These are phyloP conservation scores for Speleostelium caveatum DNA, from an alignment of 78 protist genomes.

Conservation along the genomic window DNA sequence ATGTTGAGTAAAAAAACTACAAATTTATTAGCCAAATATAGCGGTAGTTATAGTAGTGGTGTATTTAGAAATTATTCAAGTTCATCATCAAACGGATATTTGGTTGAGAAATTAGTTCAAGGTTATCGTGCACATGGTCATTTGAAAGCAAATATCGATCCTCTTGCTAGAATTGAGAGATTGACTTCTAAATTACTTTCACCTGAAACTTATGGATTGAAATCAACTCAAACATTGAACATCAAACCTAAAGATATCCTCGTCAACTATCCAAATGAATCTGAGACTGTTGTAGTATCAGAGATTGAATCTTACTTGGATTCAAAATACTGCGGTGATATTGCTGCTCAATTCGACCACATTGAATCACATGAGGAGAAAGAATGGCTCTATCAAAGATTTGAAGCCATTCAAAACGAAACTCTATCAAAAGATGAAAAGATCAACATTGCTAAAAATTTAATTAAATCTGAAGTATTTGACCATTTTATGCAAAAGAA, in stretches of 20 bases:
- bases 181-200: slow-evolving; percentile 8
- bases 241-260: not conserved
- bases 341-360: slow-evolving; percentile 59
- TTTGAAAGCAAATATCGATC: slow-evolving; percentile 72
- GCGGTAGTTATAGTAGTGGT: not conserved
- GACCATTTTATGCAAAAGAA: slow-evolving; percentile 88
- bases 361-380: slow-evolving; percentile 66
- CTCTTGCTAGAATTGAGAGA: slow-evolving; percentile 65
- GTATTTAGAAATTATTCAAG: not conserved
- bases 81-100: not conserved
- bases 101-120: slow-evolving; percentile 24
- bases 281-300: not conserved
- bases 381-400: slow-evolving; percentile 53
- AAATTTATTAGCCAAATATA: not conserved
- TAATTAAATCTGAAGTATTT: slow-evolving; percentile 81
- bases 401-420: slow-evolving; percentile 44
- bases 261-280: too few species aligned
- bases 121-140: slow-evolving; percentile 77
- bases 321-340: slow-evolving; percentile 36
- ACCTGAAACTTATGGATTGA: slow-evolving; percentile 3
- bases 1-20: not conserved
- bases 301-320: slow-evolving; percentile 10
- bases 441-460: slow-evolving; percentile 1
- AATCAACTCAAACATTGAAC: not conserved
- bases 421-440: not conserved